Percentiles rank a stretch among this genome's conserved stretches.
These are phyloP conservation scores for Penicillium nucicola DNA, from an alignment of 495 filamentous ascomycete species.

Conservation along the genomic window DNA sequence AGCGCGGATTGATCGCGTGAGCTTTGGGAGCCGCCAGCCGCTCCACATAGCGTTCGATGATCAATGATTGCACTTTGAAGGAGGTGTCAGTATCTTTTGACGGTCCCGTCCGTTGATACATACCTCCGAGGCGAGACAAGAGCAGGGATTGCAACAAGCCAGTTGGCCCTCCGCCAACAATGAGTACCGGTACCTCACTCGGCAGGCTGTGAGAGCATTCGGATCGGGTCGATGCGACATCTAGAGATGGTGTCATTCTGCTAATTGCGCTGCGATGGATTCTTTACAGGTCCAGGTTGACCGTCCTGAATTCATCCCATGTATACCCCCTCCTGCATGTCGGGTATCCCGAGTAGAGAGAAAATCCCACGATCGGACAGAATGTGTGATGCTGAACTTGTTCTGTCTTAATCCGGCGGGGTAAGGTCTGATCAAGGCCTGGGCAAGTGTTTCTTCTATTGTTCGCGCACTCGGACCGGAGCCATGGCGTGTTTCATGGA, in stretches of 20 bases:
- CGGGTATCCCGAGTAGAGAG: neutral
- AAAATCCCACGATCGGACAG: neutral
- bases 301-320: too few species aligned
- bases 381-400: neutral
- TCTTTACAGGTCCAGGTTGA: neutral
- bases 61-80: conserved; percentile 16
- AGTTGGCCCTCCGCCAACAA: conserved; percentile 33
- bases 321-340: neutral
- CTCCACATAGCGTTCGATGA: conserved; percentile 24
- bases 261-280: neutral
- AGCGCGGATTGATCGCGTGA: conserved; percentile 26
- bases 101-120: neutral
- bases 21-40: conserved; percentile 28
- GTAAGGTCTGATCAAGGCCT: neutral
- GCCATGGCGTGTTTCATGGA: too few species aligned
- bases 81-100: neutral
- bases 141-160: conserved; percentile 28
- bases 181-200: conserved; percentile 25
- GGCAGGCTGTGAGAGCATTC: neutral
- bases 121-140: conserved; percentile 22
- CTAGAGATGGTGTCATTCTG: neutral
- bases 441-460: too few species aligned
- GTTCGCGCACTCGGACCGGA: too few species aligned
- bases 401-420: too few species aligned
- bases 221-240: neutral